Evolutionary conservation across 106 monocot species (phyloP), one percentile per base, ranked within the genome.

Genomic region (Apostasia shenzhenica): DNA sequence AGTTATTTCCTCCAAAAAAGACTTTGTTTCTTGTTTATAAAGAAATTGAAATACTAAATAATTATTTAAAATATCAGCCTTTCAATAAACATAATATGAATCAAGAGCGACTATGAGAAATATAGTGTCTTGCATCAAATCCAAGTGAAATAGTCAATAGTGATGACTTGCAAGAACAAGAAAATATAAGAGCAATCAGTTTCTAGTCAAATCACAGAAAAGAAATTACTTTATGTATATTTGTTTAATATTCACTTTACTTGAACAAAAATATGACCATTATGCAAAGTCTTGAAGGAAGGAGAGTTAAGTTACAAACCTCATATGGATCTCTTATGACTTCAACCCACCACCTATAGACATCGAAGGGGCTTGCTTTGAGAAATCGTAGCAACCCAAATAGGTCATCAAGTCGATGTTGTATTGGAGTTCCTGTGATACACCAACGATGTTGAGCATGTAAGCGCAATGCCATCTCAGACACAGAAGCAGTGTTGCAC

Each of bases 291-390:
- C 26, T 26, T 26, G 26, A 26, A 26, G 1, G 39, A 58, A 71
- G 41, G 48, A 46, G 49, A 57, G 41, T 8, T 5, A 49, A 84
- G 59, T 45, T 2, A 14, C 38, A 40, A 68, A 92, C 97, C 92
- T 99, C 97, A 79, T 92, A 99, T 66, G 97, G 97, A 82, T 92
- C 89, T 87, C 81, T 78, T 67, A 97, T 89, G 70, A 90, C 77
- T 64, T 99, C 89, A 77, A 63, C 81, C 92, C 97, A 99, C 92
- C 92, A 99, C 72, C 72, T 86, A 55, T 87, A 85, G 63, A 75
- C 55, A 80, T 99, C 87, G 72, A 89, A 99, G 41, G 97, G 97
- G 13, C 65, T 71, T 37, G 87, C 83, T 71, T 74, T 80, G 4
- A 99, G 82, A 72, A 99, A 99, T 48, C 83, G 84, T n/a, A 99